Conservation (phyloP, 1,284 basidiomycete genomes). For the Papiliotrema fonsecae region DNA sequence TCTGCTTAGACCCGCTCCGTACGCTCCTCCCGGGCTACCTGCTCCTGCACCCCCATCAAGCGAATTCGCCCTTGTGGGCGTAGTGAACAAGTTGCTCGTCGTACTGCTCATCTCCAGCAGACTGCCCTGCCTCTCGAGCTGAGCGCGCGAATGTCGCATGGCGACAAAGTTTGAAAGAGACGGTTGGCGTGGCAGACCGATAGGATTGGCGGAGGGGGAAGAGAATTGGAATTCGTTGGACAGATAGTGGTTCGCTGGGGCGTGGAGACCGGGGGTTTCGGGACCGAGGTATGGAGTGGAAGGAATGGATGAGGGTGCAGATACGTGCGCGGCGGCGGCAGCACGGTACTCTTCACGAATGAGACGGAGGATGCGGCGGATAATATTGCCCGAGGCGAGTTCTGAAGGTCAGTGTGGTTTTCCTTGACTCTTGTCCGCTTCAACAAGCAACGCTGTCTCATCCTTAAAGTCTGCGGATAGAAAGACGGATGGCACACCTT, state of each 20-base stretch:
- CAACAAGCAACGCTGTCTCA: neutral
- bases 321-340: conserved; percentile 26
- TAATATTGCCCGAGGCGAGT: conserved; percentile 88
- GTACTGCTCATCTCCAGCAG: conserved; percentile 19
- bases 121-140: conserved; percentile 38
- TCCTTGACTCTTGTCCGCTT: too few species aligned
- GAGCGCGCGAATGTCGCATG: conserved; percentile 45
- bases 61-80: conserved; percentile 17
- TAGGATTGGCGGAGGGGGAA: conserved; percentile 7
- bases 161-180: conserved; percentile 46
- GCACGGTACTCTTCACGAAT: conserved; percentile 84
- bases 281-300: conserved; percentile 40
- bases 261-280: conserved; percentile 37
- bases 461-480: neutral
- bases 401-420: too few species aligned
- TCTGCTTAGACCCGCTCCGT: conserved; percentile 9
- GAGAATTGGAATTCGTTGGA: conserved; percentile 22
- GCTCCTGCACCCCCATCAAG: conserved; percentile 4
- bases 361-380: conserved; percentile 83
- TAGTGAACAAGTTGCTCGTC: conserved; percentile 31
- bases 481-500: conserved; percentile 58
- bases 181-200: conserved; percentile 21
- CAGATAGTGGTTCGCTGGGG: conserved; percentile 39
- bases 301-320: conserved; percentile 34
- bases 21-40: neutral